A percentile compares a stretch with the other conserved stretches of the same genome.
phyloP scores from a whole-genome alignment of 2,329 filamentous ascomycete species.

The Clarireedia monteithiana region DNA sequence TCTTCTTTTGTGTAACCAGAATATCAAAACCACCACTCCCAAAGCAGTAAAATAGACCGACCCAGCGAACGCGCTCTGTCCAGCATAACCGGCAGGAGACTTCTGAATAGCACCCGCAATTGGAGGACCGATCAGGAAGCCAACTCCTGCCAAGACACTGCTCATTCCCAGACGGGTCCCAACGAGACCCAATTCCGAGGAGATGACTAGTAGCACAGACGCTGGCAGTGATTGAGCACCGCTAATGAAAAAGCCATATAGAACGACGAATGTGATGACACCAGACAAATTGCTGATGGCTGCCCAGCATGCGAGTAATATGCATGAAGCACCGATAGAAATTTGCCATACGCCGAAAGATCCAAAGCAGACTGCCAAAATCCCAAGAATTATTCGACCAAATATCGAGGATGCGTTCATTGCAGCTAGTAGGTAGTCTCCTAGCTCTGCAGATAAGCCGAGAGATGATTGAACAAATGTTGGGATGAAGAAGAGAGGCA shows the following conservation, averaged over 20 bases:
- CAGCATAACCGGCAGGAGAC: no score
- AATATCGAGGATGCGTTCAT: slow-evolving; percentile 42
- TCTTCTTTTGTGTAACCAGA: no score
- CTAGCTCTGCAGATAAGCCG: slow-evolving; percentile 38
- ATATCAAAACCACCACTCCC: no score
- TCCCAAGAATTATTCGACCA: slow-evolving; percentile 43
- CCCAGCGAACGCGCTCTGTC: no score
- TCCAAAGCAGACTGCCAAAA: slow-evolving; percentile 41
- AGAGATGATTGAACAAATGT: slow-evolving; percentile 33
- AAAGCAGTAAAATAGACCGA: no score
- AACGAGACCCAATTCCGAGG: neutral
- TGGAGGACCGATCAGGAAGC: slow-evolving; percentile 10
- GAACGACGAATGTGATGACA: slow-evolving; percentile 60
- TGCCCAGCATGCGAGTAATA: slow-evolving; percentile 33
- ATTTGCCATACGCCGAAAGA: slow-evolving; percentile 38
- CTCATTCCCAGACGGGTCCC: slow-evolving; percentile 10
- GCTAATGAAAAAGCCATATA: slow-evolving; percentile 76
- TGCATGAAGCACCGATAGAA: slow-evolving; percentile 1
- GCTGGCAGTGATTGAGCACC: neutral
- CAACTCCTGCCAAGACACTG: slow-evolving; percentile 1
- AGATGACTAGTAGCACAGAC: neutral
- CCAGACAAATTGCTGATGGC: slow-evolving; percentile 44
- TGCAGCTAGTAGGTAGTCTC: slow-evolving; percentile 43
- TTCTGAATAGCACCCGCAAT: slow-evolving; percentile 5
- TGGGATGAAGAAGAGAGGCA: slow-evolving; percentile 38